phyloP scores from a whole-genome alignment of 2,329 filamentous ascomycete genomes.

The Akanthomyces muscarius region DNA sequence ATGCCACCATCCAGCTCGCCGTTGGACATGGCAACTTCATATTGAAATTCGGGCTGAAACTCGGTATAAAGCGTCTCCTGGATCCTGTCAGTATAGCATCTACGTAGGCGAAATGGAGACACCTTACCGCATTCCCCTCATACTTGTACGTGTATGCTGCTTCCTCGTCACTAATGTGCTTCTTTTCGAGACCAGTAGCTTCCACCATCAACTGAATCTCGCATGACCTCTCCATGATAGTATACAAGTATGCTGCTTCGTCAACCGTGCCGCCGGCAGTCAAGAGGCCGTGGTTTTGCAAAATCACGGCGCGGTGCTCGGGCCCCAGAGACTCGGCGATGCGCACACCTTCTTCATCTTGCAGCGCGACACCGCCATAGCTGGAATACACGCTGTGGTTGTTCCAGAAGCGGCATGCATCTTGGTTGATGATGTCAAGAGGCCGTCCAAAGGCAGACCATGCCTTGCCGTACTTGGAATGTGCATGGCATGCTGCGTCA shows the following conservation, averaged over 20 bases:
- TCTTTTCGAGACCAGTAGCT: constrained; percentile 50
- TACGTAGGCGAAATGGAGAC: not conserved
- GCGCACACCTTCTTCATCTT: constrained; percentile 59
- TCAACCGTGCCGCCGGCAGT: constrained; percentile 70
- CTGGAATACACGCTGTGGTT: constrained; percentile 57
- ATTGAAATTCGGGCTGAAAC: constrained; percentile 9
- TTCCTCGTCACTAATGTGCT: constrained; percentile 37
- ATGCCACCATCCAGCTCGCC: not conserved
- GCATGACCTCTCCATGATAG: constrained; percentile 64
- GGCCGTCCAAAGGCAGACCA: constrained; percentile 62
- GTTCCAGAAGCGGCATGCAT: constrained; percentile 57
- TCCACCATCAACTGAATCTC: constrained; percentile 65
- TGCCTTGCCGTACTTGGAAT: constrained; percentile 62
- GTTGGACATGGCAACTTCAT: constrained; percentile 7
- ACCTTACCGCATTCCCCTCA: constrained; percentile 35
- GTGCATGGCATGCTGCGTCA: constrained; percentile 64
- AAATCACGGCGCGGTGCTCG: constrained; percentile 56
- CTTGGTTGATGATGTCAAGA: constrained; percentile 69
- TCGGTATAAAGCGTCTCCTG: constrained; percentile 10
- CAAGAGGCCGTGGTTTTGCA: constrained; percentile 69
- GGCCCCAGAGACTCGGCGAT: constrained; percentile 60
- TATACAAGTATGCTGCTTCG: constrained; percentile 68
- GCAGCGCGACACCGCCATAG: constrained; percentile 52
- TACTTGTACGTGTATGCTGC: constrained; percentile 39
- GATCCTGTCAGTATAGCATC: not conserved